Evolutionary conservation across 2,329 filamentous ascomycete species (phyloP).

Genomic region (Pseudocercospora cruenta): DNA sequence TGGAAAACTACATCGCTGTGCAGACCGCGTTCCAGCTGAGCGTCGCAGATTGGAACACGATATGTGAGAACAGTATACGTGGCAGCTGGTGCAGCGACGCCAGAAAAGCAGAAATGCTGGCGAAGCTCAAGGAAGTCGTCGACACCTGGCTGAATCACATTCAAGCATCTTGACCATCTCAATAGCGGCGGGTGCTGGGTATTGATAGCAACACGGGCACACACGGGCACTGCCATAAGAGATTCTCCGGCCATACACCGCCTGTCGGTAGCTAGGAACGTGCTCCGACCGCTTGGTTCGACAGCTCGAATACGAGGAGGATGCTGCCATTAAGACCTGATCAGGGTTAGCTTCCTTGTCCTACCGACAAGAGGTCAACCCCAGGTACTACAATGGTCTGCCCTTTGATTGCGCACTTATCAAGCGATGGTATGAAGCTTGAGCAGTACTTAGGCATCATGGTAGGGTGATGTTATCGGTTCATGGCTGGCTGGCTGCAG

Average conservation of each 20-base stretch:
- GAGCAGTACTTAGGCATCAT: background rate
- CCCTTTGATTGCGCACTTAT: background rate
- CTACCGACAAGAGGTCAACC: background rate
- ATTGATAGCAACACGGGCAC: constrained; percentile 1
- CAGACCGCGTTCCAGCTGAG: constrained; percentile 70
- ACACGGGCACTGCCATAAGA: background rate
- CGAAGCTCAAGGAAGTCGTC: constrained; percentile 23
- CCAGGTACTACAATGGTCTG: background rate
- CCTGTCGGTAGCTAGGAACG: background rate
- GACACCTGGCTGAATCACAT: constrained; percentile 16
- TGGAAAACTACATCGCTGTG: constrained; percentile 75
- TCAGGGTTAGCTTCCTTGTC: background rate
- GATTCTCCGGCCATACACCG: background rate
- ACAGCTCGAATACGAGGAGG: constrained; percentile 5
- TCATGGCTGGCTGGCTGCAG: background rate
- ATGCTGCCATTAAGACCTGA: background rate
- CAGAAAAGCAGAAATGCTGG: constrained; percentile 64
- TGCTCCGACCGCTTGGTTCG: background rate
- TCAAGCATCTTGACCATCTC: background rate
- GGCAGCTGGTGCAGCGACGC: constrained; percentile 70
- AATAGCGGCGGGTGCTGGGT: background rate
- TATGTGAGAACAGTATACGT: constrained; percentile 64
- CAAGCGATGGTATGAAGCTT: background rate
- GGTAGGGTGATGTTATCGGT: background rate
- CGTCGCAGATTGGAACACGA: constrained; percentile 67